Evolutionary conservation across 805 yeast genomes (phyloP).

Genomic region (Wickerhamomyces ciferrii): DNA sequence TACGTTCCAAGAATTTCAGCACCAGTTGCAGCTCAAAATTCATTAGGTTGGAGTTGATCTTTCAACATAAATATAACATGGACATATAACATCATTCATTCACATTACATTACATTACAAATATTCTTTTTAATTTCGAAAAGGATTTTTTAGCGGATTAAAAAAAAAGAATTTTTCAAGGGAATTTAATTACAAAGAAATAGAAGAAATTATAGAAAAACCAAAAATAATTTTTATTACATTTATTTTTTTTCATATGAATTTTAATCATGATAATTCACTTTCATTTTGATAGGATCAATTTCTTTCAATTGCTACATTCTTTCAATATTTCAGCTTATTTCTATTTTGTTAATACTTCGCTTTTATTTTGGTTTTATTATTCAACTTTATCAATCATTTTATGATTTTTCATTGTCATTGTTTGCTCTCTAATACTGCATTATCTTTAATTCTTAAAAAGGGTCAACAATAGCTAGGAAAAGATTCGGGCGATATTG

Average conservation of each 20-base stretch:
- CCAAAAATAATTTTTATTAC: too few relatives aligned
- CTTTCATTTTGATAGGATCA: not conserved
- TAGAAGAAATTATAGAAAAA: not conserved
- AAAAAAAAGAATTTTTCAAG: not conserved
- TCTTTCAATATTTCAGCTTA: not conserved
- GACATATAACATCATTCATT: not conserved
- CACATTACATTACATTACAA: not conserved
- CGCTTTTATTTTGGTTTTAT: not conserved
- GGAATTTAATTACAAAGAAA: not conserved
- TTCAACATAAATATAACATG: not conserved
- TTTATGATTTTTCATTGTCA: not conserved
- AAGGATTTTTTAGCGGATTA: too few relatives aligned
- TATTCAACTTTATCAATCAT: not conserved
- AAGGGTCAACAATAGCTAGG: not conserved
- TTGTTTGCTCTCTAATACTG: not conserved
- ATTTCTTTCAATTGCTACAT: not conserved
- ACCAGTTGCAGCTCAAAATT: constrained; percentile 67
- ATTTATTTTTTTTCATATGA: not conserved
- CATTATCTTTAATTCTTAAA: not conserved
- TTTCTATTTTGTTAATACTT: too few relatives aligned
- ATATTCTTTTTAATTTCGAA: too few relatives aligned
- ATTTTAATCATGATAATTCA: not conserved
- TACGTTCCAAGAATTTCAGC: constrained; percentile 49
- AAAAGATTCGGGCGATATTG: not conserved
- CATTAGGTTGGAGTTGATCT: constrained; percentile 58